phyloP scores from a whole-genome alignment of 192 early-diverging fungal genomes.

The Gigaspora rosea region DNA sequence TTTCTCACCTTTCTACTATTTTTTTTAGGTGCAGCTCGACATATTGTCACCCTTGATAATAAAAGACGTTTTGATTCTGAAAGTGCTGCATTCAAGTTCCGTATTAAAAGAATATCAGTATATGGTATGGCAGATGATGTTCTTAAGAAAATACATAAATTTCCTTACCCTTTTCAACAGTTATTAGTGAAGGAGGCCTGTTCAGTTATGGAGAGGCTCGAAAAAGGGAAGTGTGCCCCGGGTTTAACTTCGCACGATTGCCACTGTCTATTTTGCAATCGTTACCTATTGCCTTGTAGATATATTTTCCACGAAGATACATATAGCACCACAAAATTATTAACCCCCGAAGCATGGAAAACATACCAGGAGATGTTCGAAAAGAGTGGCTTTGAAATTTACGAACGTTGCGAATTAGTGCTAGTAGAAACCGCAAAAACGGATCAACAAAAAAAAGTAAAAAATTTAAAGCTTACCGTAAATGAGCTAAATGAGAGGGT shows the following conservation, averaged over 20 bases:
- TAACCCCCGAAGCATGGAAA: conserved; percentile 17
- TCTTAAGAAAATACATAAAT: conserved; percentile 8
- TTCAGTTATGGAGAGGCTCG: neutral
- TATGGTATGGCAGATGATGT: conserved; percentile 8
- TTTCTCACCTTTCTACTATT: no score
- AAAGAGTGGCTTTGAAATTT: conserved; percentile 24
- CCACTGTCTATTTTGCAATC: no score
- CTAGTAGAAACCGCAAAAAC: neutral
- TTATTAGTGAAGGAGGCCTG: conserved; percentile 1
- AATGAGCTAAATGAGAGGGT: no score
- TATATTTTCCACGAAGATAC: no score
- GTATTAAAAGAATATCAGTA: neutral
- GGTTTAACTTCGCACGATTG: conserved; percentile 11
- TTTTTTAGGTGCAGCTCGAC: neutral
- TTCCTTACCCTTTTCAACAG: conserved; percentile 9
- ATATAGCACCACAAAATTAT: no score
- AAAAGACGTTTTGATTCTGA: neutral
- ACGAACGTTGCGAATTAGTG: conserved; percentile 3
- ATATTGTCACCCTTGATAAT: neutral
- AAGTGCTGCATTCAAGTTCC: neutral
- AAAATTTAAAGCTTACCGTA: neutral
- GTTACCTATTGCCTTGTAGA: no score
- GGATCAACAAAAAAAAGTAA: neutral
- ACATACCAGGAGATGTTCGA: conserved; percentile 25
- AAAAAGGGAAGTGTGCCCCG: neutral